Evolutionary conservation across 495 filamentous ascomycete species (phyloP).

Genomic region (Annulohypoxylon nitens): DNA sequence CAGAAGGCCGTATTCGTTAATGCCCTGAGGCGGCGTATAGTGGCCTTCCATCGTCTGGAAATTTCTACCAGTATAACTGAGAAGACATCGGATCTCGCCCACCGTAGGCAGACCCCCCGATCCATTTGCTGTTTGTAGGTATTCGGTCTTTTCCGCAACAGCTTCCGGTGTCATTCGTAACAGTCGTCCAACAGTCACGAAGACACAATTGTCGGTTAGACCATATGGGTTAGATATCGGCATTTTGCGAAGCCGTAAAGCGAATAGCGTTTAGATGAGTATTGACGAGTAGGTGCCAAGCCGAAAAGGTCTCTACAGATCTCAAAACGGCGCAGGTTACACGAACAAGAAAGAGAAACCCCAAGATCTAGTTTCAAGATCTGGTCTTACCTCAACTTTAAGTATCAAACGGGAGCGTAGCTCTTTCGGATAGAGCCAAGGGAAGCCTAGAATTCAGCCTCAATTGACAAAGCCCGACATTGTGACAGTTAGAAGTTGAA

Average conservation of each 20-base stretch:
- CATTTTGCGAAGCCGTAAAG: neutral
- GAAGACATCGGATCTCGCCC: neutral
- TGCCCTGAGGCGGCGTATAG: neutral
- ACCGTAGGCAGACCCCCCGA: neutral
- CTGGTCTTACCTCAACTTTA: neutral
- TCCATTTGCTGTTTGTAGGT: neutral
- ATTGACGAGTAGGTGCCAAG: neutral
- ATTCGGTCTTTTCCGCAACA: neutral
- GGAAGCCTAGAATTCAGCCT: conserved; percentile 8
- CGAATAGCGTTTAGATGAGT: neutral
- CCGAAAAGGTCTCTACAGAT: neutral
- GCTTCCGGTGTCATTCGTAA: conserved; percentile 1
- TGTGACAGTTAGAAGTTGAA: neutral
- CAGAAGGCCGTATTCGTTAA: neutral
- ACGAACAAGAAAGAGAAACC: neutral
- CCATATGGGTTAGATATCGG: neutral
- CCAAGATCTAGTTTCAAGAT: neutral
- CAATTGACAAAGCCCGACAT: neutral
- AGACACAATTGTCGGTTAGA: neutral
- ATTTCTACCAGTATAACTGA: neutral
- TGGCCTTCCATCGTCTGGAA: neutral
- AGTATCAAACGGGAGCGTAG: neutral
- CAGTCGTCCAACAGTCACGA: neutral
- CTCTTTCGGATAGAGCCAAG: neutral
- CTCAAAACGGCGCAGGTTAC: neutral